Percentiles rank a stretch among this genome's conserved stretches.
phyloP scores from a whole-genome alignment of 306 rosid species.

The Corylus americana region DNA sequence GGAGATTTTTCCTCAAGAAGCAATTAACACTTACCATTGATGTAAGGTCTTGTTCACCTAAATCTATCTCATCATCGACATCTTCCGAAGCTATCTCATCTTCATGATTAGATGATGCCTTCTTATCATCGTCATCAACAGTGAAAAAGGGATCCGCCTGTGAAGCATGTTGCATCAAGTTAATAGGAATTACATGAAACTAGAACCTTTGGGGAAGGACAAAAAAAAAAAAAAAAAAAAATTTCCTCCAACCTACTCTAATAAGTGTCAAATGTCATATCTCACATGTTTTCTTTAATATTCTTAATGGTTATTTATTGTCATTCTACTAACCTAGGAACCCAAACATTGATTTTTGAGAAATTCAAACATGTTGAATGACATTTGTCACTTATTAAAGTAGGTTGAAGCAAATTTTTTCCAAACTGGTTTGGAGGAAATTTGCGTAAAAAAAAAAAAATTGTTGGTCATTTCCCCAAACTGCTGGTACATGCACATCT shows the following conservation, averaged over 20 bases:
- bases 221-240: rapidly evolving
- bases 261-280: too few relatives aligned
- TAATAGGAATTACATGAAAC: constrained; percentile 16
- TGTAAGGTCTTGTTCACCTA: constrained; percentile 38
- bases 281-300: too few relatives aligned
- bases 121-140: constrained; percentile 46
- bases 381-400: too few relatives aligned
- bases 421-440: too few relatives aligned
- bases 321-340: too few relatives aligned
- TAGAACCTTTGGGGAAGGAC: background rate
- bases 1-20: constrained; percentile 24
- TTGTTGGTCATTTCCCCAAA: background rate
- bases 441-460: background rate
- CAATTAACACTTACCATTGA: constrained; percentile 50
- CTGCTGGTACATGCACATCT: constrained; percentile 19
- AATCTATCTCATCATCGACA: constrained; percentile 41
- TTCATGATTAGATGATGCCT: constrained; percentile 37
- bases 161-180: constrained; percentile 27
- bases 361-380: too few relatives aligned
- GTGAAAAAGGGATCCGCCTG: constrained; percentile 61
- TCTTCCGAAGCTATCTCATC: constrained; percentile 36
- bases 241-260: too few relatives aligned
- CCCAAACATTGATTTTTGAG: too few relatives aligned
- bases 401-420: too few relatives aligned
- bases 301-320: too few relatives aligned